These are phyloP conservation scores for Prunus kanzakura DNA, from an alignment of 306 rosid genomes.

Conservation along the genomic window DNA sequence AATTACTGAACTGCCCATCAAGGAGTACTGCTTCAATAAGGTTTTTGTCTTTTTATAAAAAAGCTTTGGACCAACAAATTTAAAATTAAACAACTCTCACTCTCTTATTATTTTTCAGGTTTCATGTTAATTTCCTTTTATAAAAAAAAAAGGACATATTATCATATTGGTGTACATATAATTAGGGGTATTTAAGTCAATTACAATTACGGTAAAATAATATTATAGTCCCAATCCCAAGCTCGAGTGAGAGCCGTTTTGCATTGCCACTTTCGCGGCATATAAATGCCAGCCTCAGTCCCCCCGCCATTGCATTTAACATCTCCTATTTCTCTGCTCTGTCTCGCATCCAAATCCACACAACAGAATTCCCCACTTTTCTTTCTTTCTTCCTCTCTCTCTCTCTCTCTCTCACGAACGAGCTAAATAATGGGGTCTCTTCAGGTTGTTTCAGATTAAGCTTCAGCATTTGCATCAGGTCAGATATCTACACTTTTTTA, in stretches of 20 bases:
- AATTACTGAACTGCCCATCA: background rate
- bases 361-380: background rate
- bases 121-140: background rate
- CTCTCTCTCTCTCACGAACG: background rate
- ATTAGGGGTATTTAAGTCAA: background rate
- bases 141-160: background rate
- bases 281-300: conserved; percentile 8
- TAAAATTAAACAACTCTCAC: too few relatives aligned
- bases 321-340: conserved; percentile 2
- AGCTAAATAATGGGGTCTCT: background rate
- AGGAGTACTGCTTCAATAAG: too few relatives aligned
- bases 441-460: background rate
- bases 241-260: background rate
- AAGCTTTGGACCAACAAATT: too few relatives aligned
- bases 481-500: background rate
- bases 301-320: conserved; percentile 28
- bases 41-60: too few relatives aligned
- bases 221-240: background rate
- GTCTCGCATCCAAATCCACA: background rate
- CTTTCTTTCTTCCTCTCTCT: background rate
- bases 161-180: too few relatives aligned
- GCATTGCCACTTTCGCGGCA: conserved; percentile 12
- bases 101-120: background rate
- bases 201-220: background rate
- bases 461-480: conserved; percentile 24